Evolutionary conservation across 495 filamentous ascomycete species (phyloP), one percentile per base, ranked within the genome.

Genomic region (Neurospora sp.): DNA sequence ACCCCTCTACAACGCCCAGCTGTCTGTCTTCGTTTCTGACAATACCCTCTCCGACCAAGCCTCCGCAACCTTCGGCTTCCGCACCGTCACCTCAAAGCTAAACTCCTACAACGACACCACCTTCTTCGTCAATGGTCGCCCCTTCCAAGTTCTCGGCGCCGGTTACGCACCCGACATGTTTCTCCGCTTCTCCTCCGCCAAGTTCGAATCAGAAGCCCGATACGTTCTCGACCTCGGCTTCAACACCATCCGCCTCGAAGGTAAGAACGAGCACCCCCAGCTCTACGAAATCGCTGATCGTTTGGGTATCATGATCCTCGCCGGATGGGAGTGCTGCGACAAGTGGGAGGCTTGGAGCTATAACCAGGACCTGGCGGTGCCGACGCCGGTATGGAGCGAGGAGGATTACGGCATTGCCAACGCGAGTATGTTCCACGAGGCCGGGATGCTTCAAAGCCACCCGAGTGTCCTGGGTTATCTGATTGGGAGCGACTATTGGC

Each of bases 321-420:
- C 87, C 0, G 89, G 89, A 0, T 91, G 89, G 89, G 89, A 91
- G 70, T 91, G 89, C 75, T 91, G 89, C 73, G 86, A 90, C 71
- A 91, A 90, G 75, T 90, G 89, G 89, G 89, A 91, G 73, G 88
- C 83, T 0, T 91, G 89, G 89, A 78, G 82, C 71, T 90, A 89
- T 71, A 90, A 90, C 75, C 77, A 86, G 9, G 86, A 90, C 41
- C 76, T 85, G 10, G 73, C 81, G 3, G 83, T 84, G 1, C 74
- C 76, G 0, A 68, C 72, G 3, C 78, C 80, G 7, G 78, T 82
- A 68, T 91, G 88, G 87, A 79, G 70, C 0, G 82, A 83, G 0
- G 71, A 76, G 0, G 89, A 91, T 74, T 90, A 91, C 75, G 69
- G 68, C 1, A 85, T 83, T 20, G 89, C 87, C 7, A 83, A 86